Conservation (phyloP, 2,329 filamentous ascomycete genomes). For the Raffaelea albimanens region DNA sequence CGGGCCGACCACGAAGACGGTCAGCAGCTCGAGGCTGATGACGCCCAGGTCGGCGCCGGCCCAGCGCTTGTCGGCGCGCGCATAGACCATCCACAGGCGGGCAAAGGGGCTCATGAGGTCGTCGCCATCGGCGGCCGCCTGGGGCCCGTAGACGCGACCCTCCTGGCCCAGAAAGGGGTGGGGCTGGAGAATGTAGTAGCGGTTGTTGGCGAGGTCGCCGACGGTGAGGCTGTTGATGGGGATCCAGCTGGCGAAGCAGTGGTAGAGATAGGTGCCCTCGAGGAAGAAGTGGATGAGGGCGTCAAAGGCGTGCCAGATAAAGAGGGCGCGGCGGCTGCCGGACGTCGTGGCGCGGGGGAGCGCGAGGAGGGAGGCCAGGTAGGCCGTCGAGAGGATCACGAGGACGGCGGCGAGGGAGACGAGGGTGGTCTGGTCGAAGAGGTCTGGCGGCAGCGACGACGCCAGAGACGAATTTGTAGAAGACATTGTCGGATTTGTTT, state of each 20-base stretch:
- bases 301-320: slow-evolving; percentile 93
- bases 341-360: slow-evolving; percentile 31
- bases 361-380: slow-evolving; percentile 34
- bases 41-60: slow-evolving; percentile 52
- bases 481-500: no score
- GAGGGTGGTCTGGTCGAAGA: slow-evolving; percentile 52
- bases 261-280: slow-evolving; percentile 85
- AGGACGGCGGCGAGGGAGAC: slow-evolving; percentile 47
- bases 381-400: slow-evolving; percentile 40
- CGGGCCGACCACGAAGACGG: slow-evolving; percentile 53
- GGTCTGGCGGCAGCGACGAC: slow-evolving; percentile 35
- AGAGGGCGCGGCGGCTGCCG: slow-evolving; percentile 62
- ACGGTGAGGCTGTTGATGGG: slow-evolving; percentile 22
- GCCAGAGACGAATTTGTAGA: no score
- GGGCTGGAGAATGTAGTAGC: slow-evolving; percentile 35
- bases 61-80: slow-evolving; percentile 54
- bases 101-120: slow-evolving; percentile 35
- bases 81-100: slow-evolving; percentile 61
- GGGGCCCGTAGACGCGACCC: slow-evolving; percentile 44
- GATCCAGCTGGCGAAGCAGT: slow-evolving; percentile 70
- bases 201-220: slow-evolving; percentile 20
- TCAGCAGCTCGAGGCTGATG: slow-evolving; percentile 56
- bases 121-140: slow-evolving; percentile 36
- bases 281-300: slow-evolving; percentile 85
- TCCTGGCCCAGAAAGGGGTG: slow-evolving; percentile 41